Conservation (phyloP, 169 alveolate species). For the Cryptosporidium parvum region DNA sequence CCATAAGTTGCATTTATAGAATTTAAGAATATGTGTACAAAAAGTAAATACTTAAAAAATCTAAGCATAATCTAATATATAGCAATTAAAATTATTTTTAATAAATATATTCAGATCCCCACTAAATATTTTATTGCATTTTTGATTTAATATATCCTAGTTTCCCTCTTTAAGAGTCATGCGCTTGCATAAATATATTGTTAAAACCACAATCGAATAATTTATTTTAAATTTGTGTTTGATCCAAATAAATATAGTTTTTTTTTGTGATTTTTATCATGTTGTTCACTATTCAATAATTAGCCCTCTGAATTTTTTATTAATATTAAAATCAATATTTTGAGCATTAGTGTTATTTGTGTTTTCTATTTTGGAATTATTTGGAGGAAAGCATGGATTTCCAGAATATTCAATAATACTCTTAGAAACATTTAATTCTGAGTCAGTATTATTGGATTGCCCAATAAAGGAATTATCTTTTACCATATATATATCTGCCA, state of each 20-base stretch:
- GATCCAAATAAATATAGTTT: too few species aligned
- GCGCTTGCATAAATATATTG: background rate
- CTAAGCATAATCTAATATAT: slow-evolving; percentile 1
- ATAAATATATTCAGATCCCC: background rate
- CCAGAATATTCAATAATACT: background rate
- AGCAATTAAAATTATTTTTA: background rate
- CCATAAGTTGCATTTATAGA: background rate
- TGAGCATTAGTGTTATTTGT: background rate
- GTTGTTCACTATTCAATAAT: background rate
- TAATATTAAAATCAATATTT: background rate
- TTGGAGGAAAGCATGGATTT: background rate
- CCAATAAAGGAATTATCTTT: background rate
- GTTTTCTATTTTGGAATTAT: background rate
- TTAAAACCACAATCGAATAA: background rate
- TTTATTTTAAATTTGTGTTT: background rate
- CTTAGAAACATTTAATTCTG: background rate
- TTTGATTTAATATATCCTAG: slow-evolving; percentile 1
- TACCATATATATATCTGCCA: slow-evolving; percentile 22
- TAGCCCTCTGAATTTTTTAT: background rate
- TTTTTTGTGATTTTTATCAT: background rate
- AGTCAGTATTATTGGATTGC: background rate
- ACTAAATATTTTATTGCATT: background rate
- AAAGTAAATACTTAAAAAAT: background rate
- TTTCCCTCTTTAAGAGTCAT: slow-evolving; percentile 43
- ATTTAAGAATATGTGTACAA: background rate